Percentiles rank a stretch among this genome's conserved stretches.
These are phyloP conservation scores for Fraxinus excelsior DNA, from an alignment of 257 asterid species.

Conservation along the genomic window DNA sequence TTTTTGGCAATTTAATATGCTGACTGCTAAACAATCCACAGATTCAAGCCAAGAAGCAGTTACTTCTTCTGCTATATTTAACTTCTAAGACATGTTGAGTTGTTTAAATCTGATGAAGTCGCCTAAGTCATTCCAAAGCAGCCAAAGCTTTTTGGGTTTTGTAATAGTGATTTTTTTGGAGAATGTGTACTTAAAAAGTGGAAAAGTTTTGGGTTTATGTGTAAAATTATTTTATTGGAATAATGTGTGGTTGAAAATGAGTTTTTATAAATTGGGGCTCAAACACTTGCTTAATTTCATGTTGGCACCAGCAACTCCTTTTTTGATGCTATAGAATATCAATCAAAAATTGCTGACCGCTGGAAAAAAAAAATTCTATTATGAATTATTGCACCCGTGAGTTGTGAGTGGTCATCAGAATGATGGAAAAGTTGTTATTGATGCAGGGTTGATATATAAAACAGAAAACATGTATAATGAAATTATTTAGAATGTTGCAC, in stretches of 20 bases:
- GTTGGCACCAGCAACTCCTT: background rate
- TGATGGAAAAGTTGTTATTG: background rate
- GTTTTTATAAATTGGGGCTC: too few relatives aligned
- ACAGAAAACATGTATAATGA: background rate
- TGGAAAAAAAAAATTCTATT: background rate
- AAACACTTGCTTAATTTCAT: background rate
- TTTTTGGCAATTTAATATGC: background rate
- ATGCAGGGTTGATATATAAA: background rate
- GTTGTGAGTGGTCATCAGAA: background rate
- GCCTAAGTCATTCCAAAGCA: background rate
- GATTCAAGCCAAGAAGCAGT: background rate
- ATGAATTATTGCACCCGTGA: background rate
- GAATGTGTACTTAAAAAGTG: too few relatives aligned
- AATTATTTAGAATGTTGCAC: background rate
- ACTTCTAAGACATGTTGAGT: conserved; percentile 2
- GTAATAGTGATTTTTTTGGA: too few relatives aligned
- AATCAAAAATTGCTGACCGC: background rate
- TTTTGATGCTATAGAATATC: background rate
- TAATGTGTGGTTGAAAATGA: too few relatives aligned
- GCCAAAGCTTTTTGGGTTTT: background rate
- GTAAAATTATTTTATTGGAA: too few relatives aligned
- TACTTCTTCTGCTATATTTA: background rate
- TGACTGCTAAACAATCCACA: background rate
- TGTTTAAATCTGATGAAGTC: conserved; percentile 3
- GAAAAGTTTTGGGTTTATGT: too few relatives aligned